Evolutionary conservation across 805 yeast species (phyloP).

Genomic region (Saccharomycopsis fermentans): DNA sequence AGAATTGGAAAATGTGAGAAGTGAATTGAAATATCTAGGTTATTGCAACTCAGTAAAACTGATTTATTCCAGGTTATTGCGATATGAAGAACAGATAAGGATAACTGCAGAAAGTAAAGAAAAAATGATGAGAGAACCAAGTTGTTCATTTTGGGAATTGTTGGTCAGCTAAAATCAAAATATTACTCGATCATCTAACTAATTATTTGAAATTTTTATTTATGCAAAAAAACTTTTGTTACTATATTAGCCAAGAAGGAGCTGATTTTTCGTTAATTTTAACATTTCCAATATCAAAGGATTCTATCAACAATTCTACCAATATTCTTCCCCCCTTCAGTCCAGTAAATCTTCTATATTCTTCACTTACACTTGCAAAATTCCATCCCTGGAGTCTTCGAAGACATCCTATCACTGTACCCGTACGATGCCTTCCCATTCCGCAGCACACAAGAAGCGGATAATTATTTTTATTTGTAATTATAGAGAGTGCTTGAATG

Average conservation of each 20-base stretch:
- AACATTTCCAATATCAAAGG: slow-evolving; percentile 41
- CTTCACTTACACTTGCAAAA: slow-evolving; percentile 84
- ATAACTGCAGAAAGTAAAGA: background rate
- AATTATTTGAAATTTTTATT: background rate
- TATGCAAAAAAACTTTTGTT: background rate
- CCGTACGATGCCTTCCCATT: slow-evolving; percentile 97
- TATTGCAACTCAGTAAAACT: background rate
- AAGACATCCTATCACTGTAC: slow-evolving; percentile 91
- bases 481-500: slow-evolving; percentile 64
- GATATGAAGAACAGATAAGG: background rate
- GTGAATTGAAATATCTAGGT: background rate
- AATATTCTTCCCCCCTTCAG: slow-evolving; percentile 84
- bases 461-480: slow-evolving; percentile 61
- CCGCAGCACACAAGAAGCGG: slow-evolving; percentile 93
- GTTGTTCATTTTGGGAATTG: background rate
- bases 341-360: slow-evolving; percentile 89
- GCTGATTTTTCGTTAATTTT: slow-evolving; percentile 32
- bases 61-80: background rate
- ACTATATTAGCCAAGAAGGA: slow-evolving; percentile 35
- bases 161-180: background rate
- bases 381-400: slow-evolving; percentile 97
- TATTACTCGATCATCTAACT: background rate
- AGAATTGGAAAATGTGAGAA: background rate
- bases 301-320: slow-evolving; percentile 83
- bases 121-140: background rate